A percentile compares a stretch with the other conserved stretches of the same genome.
Conservation (phyloP, 164 flowering plant genomes). For the Platanus orientalis region DNA sequence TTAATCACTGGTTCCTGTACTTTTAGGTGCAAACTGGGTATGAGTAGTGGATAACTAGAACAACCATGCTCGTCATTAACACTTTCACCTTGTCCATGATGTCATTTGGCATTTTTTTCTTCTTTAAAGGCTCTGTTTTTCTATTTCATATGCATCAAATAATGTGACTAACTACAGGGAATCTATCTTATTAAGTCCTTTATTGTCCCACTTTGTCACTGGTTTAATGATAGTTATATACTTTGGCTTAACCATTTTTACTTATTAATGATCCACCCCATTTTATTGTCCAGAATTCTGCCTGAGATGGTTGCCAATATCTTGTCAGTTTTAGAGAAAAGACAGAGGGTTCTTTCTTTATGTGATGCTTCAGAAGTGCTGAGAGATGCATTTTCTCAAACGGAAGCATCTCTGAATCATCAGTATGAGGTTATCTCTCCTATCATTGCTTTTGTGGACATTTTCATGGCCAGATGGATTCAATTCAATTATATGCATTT, state of each 20-base stretch:
- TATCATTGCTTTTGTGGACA: constrained; percentile 1
- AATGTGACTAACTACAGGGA: not conserved
- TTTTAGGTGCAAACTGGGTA: not conserved
- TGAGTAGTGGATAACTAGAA: too few species aligned
- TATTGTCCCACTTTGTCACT: not conserved
- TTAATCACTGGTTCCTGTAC: not conserved
- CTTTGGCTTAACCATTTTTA: not conserved
- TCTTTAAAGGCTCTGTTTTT: not conserved
- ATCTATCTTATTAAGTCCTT: not conserved
- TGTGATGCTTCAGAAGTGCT: constrained; percentile 89
- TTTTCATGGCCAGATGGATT: not conserved
- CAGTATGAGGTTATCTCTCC: constrained; percentile 71
- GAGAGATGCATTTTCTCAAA: constrained; percentile 71
- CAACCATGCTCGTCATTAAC: not conserved
- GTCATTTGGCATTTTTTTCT: not conserved
- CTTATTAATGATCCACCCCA: not conserved
- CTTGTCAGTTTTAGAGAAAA: constrained; percentile 53
- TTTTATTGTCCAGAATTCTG: constrained; percentile 45
- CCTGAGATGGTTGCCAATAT: constrained; percentile 64
- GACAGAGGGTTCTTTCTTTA: constrained; percentile 57
- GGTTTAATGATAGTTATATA: not conserved
- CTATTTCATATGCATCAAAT: not conserved
- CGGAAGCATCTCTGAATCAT: constrained; percentile 77
- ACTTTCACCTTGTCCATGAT: not conserved
- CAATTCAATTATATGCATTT: not conserved